Evolutionary conservation across 2,329 filamentous ascomycete genomes (phyloP).

Genomic region (Alternaria burnsii): DNA sequence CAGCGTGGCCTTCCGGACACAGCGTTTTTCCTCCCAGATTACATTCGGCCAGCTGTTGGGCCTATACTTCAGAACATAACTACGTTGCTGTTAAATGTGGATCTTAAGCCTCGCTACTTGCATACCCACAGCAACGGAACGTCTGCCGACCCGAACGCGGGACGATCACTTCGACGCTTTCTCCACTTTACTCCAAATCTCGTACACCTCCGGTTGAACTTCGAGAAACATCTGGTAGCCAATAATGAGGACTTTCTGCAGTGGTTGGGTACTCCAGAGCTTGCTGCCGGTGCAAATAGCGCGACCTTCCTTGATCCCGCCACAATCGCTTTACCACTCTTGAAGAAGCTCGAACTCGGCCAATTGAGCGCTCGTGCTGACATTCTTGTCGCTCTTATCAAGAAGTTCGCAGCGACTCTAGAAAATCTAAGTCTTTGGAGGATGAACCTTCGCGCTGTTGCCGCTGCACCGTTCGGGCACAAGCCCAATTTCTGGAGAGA

Average conservation of each 20-base stretch:
- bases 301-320: conserved; percentile 11
- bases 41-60: conserved; percentile 47
- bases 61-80: conserved; percentile 58
- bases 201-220: conserved; percentile 64
- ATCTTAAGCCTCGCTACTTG: conserved; percentile 7
- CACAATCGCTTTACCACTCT: conserved; percentile 21
- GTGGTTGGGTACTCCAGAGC: conserved; percentile 43
- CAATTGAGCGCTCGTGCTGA: conserved; percentile 21
- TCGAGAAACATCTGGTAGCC: conserved; percentile 35
- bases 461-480: conserved; percentile 6
- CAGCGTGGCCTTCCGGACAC: conserved; percentile 46
- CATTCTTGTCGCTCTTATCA: conserved; percentile 21
- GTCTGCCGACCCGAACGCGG: not conserved
- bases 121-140: conserved; percentile 27
- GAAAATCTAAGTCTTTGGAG: conserved; percentile 58
- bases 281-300: not conserved
- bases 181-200: conserved; percentile 55
- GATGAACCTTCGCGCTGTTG: conserved; percentile 39
- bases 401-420: conserved; percentile 58
- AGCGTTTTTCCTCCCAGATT: conserved; percentile 59
- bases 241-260: conserved; percentile 46
- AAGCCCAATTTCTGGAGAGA: conserved; percentile 31
- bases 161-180: conserved; percentile 48
- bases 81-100: conserved; percentile 56
- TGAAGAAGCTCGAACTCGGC: conserved; percentile 37